Conservation (phyloP, 78 protist species). For the Pelomyxa schiedti region DNA sequence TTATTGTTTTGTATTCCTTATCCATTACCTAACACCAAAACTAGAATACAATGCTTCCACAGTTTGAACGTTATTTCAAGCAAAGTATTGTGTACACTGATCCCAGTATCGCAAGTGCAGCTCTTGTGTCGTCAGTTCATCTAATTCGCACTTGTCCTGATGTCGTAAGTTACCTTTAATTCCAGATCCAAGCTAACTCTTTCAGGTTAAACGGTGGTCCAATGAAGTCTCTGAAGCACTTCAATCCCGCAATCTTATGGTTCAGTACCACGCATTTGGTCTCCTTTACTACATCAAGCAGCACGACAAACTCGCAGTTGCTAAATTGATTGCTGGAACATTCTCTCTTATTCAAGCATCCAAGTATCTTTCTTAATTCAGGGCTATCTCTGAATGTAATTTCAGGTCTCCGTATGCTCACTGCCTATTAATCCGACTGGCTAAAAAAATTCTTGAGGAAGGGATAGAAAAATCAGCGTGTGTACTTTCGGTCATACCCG, state of each 20-base stretch:
- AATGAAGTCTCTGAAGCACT: conserved; percentile 72
- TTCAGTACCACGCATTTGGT: conserved; percentile 91
- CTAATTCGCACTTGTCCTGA: conserved; percentile 59
- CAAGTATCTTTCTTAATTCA: background rate
- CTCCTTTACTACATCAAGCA: conserved; percentile 70
- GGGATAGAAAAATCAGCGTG: background rate
- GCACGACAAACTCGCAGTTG: conserved; percentile 77
- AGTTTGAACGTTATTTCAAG: conserved; percentile 86
- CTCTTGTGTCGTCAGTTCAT: conserved; percentile 86
- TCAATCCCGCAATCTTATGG: conserved; percentile 55
- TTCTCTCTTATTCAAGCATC: background rate
- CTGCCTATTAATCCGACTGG: conserved; percentile 74
- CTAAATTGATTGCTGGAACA: conserved; percentile 73
- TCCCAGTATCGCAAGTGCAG: conserved; percentile 83
- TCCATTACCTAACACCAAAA: background rate
- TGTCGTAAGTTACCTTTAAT: conserved; percentile 60
- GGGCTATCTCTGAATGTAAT: background rate
- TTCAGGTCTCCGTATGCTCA: conserved; percentile 73
- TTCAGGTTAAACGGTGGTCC: conserved; percentile 63
- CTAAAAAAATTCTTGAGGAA: conserved; percentile 10
- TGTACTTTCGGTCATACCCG: background rate
- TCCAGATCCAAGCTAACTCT: background rate
- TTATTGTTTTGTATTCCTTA: background rate
- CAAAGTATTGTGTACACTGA: conserved; percentile 90
- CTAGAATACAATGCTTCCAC: conserved; percentile 61